Evolutionary conservation across 192 early-diverging fungal species (phyloP), one percentile per base, ranked within the genome.

Genomic region (Tieghemiomyces parasiticus): DNA sequence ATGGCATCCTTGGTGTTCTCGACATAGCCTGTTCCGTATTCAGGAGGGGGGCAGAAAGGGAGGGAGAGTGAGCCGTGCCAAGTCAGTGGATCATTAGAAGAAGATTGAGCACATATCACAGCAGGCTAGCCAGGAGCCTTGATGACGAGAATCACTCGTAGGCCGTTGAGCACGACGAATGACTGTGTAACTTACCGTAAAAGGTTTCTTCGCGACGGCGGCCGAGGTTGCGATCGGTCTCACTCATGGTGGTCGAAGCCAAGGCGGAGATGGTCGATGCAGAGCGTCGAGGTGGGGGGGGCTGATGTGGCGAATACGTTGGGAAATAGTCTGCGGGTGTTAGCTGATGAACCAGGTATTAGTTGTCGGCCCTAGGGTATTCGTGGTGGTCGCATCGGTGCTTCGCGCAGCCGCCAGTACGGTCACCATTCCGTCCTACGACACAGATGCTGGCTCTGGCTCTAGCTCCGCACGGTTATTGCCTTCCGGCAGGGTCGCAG

Each of bases 1-100:
- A 92, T 70, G 0, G 85, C 84, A 65, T 92, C 89, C 54, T 85
- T 76, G 22, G 85, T 82, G 20, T 79, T 81, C 58, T 87, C 84
- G 52, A 87, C 75, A 58, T 78, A 88, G 35, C 85, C 84, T 47
- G 8, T 19, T 47, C 19, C 46, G n/a, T n/a, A n/a, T n/a, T n/a
- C n/a, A n/a, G n/a, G n/a, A n/a, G n/a, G n/a, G n/a, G 25, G 8
- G 19, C 20, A 47, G 19, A 47, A 24, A 46, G 44, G 20, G 44
- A 47, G 25, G 33, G 70, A 44, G 67, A 63, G n/a, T 47, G 46
- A 8, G 19, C 20, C 8, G 44, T 13, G 44, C 20, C 20, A 10
- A 45, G 20, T 20, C 10, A 20, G 10, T 45, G 12, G 44, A 20
- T 10, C 12, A 20, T 45, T 45, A 45, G 44, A 20, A 45, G 20